phyloP scores from a whole-genome alignment of 2,329 filamentous ascomycete species.

The Xylaria sp. region DNA sequence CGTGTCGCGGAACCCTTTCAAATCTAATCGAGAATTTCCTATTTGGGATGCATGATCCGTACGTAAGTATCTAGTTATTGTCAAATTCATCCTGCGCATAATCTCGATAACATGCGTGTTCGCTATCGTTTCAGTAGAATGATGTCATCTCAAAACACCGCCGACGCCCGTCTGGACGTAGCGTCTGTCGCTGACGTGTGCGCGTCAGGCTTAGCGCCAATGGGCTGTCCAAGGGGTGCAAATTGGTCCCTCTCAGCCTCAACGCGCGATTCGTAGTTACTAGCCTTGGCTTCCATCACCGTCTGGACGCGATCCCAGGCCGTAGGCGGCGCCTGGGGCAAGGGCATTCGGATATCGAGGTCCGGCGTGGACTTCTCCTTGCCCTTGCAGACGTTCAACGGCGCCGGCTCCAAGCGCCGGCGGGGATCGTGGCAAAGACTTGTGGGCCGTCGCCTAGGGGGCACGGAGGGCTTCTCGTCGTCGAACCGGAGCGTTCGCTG shows the following conservation, averaged over 20 bases:
- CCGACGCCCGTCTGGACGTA: not conserved
- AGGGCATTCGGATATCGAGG: constrained; percentile 31
- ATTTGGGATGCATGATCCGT: too few species aligned
- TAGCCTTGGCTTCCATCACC: constrained; percentile 34
- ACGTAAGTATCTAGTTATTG: not conserved
- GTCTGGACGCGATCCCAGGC: constrained; percentile 34
- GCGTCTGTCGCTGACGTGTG: not conserved
- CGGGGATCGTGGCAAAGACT: not conserved
- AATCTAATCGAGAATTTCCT: too few species aligned
- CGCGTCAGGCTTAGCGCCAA: constrained; percentile 14
- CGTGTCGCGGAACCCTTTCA: too few species aligned
- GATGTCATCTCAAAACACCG: not conserved
- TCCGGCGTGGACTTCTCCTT: constrained; percentile 11
- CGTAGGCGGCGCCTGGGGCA: constrained; percentile 27
- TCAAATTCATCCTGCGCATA: not conserved
- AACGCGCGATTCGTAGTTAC: constrained; percentile 21
- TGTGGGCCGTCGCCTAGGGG: not conserved
- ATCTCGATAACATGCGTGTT: not conserved
- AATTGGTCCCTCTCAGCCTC: constrained; percentile 36
- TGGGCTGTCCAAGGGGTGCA: constrained; percentile 31
- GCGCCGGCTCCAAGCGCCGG: constrained; percentile 17
- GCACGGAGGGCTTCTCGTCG: not conserved
- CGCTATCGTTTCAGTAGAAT: not conserved
- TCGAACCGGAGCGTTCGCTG: not conserved
- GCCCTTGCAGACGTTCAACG: constrained; percentile 29